Evolutionary conservation across 208 protist genomes (phyloP), one percentile per base, ranked within the genome.

Genomic region (Naegleria lovaniensis): DNA sequence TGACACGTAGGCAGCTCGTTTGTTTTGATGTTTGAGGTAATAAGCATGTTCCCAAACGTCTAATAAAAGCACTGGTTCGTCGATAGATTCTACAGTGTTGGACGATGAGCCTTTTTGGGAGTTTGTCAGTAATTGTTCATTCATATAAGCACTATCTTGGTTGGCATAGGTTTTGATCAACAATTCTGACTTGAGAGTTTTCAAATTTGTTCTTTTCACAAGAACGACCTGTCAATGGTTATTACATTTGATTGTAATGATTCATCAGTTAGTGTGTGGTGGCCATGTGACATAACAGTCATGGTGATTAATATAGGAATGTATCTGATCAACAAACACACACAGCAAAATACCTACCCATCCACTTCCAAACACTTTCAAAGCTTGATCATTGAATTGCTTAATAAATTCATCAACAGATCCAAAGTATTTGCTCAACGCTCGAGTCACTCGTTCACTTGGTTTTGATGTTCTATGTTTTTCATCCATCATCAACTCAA

Each of bases 21-120:
- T 83, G 39, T 90, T 90, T 51, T 90, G 36, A n/a, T 90, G 48
- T 16, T 90, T 38, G 36, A 90, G 25, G 29, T 90, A 90, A 52
- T 90, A 90, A 33, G 88, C 88, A 38, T 90, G 88, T n/a, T 90
- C 88, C 88, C 88, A 90, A 25, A 51, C 15, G 59, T 90, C 88
- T 1, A 51, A 43, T 40, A 41, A 22, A 15, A 90, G 29, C 9
- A 90, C 13, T 51, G 88, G 88, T 29, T 67, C 55, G 2, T 67
- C 55, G 1, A 67, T 67, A 19, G 2, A 29, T 48, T 48, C 43
- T 9, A 48, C 7, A 1, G 7, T 48, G 43, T 1, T 48, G 43
- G 1, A 9, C 7, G 43, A 9, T 1, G 43, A 9, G 43, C 7
- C 43, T 48, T 48, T 48, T 48, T 48, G 43, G 7, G 43, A 7